Evolutionary conservation across 2,329 filamentous ascomycete species (phyloP).

Genomic region (Pseudopyrenochaeta lycopersici): DNA sequence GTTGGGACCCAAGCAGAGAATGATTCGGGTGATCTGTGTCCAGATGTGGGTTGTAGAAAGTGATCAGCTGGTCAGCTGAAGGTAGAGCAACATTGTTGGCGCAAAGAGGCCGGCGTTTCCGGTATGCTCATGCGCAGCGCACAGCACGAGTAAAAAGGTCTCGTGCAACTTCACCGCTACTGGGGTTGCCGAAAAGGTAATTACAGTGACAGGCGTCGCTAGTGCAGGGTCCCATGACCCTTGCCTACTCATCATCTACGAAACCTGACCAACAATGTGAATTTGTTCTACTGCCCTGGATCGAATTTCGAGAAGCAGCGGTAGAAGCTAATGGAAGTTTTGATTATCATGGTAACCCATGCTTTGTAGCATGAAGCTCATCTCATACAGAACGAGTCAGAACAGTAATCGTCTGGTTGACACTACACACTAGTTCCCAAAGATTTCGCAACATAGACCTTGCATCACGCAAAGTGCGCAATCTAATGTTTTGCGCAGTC

Average conservation of each 20-base stretch:
- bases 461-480: constrained; percentile 3
- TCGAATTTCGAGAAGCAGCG: constrained; percentile 11
- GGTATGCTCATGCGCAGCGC: constrained; percentile 7
- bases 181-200: constrained; percentile 9
- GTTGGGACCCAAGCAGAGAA: not conserved
- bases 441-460: not conserved
- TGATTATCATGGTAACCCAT: not conserved
- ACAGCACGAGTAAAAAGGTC: not conserved
- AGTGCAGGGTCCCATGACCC: constrained; percentile 18
- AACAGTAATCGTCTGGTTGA: not conserved
- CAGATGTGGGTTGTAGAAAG: not conserved
- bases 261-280: not conserved
- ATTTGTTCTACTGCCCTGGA: not conserved
- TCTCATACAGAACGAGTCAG: constrained; percentile 4
- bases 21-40: constrained; percentile 2
- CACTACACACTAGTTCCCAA: not conserved
- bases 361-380: not conserved
- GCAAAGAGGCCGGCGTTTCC: constrained; percentile 8
- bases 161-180: constrained; percentile 10
- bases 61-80: constrained; percentile 1
- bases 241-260: constrained; percentile 9
- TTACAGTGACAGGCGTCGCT: constrained; percentile 16
- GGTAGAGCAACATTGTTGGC: constrained; percentile 4
- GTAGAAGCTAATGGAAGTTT: not conserved
- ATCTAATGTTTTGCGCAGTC: not conserved